Base-by-base conservation (phyloP, 768 basidiomycete species). In the Agaricus sinodeliciosus region DNA sequence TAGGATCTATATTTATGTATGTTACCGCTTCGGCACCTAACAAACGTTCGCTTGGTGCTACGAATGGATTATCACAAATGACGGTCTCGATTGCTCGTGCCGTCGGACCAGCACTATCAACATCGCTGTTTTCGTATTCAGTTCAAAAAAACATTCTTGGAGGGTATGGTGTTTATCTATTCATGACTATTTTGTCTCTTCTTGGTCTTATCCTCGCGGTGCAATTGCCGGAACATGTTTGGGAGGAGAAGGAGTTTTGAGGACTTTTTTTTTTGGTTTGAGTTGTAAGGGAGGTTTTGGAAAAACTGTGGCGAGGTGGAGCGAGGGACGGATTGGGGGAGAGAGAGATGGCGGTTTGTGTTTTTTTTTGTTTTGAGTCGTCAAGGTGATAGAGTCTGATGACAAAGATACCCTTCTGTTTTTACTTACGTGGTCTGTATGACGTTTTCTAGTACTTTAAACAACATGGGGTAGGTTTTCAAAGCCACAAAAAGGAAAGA, bases 101-200 rank as follows among this genome's bases (percentile, higher is more conserved):
- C 3, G 67, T 80, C 18, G 79, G 78, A 1, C 80, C 80, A 0
- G 72, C 70, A 1, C 37, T 73, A 31, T 63, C 73, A 4, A 77
- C 79, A 0, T 79, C 79, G 0, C 59, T 79, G n/a, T 81, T 80
- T 51, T 78, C 81, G 1, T 58, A 73, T 26, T 80, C 80, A 0
- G 72, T 78, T 27, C 60, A 81, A 55, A 62, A 71, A 56, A 73
- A 76, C 36, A 7, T 78, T 2, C 59, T 79, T 1, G 69, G 73
- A 0, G 78, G 79, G 12, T 74, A 78, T 56, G 65, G 69, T 4
- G 71, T 78, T 3, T 80, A 79, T 55, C 63, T 65, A 25, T 25
- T 74, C 36, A 58, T 79, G 34, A 57, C 62, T 1, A 34, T 60
- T 2, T 57, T 78, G 8, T 65, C 71, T 5, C 55, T 63, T 36